These are phyloP conservation scores for Chamaenerion angustifolium DNA, from an alignment of 345 rosid genomes.

Conservation along the genomic window DNA sequence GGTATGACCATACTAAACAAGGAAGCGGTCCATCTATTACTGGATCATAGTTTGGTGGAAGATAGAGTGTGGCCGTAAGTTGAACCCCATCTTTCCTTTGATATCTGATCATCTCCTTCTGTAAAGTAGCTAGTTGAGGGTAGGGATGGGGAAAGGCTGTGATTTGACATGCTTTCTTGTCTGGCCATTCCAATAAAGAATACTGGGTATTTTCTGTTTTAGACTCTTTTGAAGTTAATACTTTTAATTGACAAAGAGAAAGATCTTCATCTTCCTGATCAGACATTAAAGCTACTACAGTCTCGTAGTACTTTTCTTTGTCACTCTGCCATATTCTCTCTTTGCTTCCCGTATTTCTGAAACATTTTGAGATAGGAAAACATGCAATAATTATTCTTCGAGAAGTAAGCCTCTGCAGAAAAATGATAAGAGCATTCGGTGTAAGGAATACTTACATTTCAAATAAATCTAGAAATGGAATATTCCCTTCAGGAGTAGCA, in stretches of 20 bases:
- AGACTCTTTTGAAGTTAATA: slow-evolving; percentile 83
- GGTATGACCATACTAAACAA: slow-evolving; percentile 91
- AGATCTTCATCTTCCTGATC: slow-evolving; percentile 75
- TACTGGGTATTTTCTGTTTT: slow-evolving; percentile 93
- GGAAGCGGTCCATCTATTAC: slow-evolving; percentile 87
- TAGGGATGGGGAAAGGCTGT: slow-evolving; percentile 93
- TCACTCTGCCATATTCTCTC: slow-evolving; percentile 98
- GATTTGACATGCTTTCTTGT: slow-evolving; percentile 60
- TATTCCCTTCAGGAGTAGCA: slow-evolving; percentile 92
- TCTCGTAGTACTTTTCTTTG: slow-evolving; percentile 77
- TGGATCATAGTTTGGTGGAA: slow-evolving; percentile 89
- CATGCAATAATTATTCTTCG: neutral
- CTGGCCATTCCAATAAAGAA: slow-evolving; percentile 74
- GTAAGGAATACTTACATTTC: slow-evolving; percentile 56
- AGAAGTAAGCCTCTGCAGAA: slow-evolving; percentile 1
- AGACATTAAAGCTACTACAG: slow-evolving; percentile 85
- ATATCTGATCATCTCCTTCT: slow-evolving; percentile 96
- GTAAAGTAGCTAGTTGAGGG: slow-evolving; percentile 81
- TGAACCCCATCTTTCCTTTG: slow-evolving; percentile 93
- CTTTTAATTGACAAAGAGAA: slow-evolving; percentile 49
- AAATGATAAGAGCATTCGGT: too few relatives aligned
- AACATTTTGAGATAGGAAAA: slow-evolving; percentile 20
- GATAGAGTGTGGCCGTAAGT: slow-evolving; percentile 84
- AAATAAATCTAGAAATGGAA: slow-evolving; percentile 95
- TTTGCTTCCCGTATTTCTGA: slow-evolving; percentile 81